Percentiles rank a stretch among this genome's conserved stretches.
These are phyloP conservation scores for Amphibolis antarctica DNA, from an alignment of 106 monocot genomes.

Conservation along the genomic window DNA sequence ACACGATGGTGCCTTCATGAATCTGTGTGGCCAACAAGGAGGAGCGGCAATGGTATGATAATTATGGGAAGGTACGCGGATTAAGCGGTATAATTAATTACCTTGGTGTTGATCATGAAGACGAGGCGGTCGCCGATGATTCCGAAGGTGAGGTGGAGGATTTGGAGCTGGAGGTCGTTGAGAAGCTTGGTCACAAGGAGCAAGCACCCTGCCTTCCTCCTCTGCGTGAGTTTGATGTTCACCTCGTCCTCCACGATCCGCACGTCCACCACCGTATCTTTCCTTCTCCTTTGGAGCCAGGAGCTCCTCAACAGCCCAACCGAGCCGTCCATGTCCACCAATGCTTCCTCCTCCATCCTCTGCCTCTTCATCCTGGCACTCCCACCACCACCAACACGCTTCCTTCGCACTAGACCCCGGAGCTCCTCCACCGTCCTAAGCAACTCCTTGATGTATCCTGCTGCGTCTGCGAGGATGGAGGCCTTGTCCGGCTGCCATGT, in stretches of 20 bases:
- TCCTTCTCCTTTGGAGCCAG: conserved; percentile 58
- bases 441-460: conserved; percentile 78
- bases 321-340: neutral
- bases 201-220: conserved; percentile 29
- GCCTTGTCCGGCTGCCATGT: conserved; percentile 55
- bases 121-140: conserved; percentile 56
- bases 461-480: conserved; percentile 57
- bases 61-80: conserved; percentile 3
- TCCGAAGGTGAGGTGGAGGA: conserved; percentile 63
- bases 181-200: conserved; percentile 32
- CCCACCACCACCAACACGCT: conserved; percentile 14
- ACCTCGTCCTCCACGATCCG: conserved; percentile 84
- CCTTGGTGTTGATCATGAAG: conserved; percentile 81
- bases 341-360: neutral
- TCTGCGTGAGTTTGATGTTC: conserved; percentile 60
- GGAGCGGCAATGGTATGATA: neutral
- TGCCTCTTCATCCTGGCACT: conserved; percentile 6
- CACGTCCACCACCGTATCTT: conserved; percentile 54
- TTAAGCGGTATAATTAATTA: neutral
- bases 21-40: conserved; percentile 26
- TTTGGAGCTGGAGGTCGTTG: conserved; percentile 53
- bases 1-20: conserved; percentile 40
- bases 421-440: conserved; percentile 58
- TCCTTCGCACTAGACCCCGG: conserved; percentile 39
- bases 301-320: conserved; percentile 41